These are phyloP conservation scores for Toxicodendron radicans DNA, from an alignment of 345 rosid species.

Conservation along the genomic window DNA sequence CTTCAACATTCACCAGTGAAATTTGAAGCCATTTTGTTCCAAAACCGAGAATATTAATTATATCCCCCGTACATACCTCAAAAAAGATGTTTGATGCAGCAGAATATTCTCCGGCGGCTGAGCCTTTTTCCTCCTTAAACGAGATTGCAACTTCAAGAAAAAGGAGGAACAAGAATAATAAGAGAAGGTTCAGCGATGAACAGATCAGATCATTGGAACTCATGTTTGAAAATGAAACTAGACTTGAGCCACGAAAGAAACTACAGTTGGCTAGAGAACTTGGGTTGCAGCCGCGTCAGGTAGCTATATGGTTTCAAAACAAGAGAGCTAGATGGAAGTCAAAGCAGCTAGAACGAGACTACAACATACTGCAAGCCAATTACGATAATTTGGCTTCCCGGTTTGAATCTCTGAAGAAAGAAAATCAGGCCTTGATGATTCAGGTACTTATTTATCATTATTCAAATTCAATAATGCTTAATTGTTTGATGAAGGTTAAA, in stretches of 20 bases:
- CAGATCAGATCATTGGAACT: conserved; percentile 73
- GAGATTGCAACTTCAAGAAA: conserved; percentile 27
- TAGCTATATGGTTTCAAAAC: conserved; percentile 91
- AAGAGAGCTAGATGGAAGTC: conserved; percentile 87
- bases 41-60: neutral
- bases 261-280: conserved; percentile 70
- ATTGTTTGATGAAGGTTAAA: neutral
- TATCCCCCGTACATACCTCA: neutral
- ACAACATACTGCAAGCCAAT: conserved; percentile 46
- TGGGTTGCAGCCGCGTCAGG: conserved; percentile 84
- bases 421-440: conserved; percentile 51
- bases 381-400: conserved; percentile 53
- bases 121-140: conserved; percentile 31
- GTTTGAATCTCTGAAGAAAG: conserved; percentile 63
- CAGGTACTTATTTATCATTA: conserved; percentile 43
- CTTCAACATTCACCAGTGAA: neutral
- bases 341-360: conserved; percentile 77
- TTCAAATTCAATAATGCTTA: neutral
- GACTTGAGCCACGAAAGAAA: conserved; percentile 76
- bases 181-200: conserved; percentile 78
- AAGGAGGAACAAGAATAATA: conserved; percentile 51
- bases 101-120: conserved; percentile 40
- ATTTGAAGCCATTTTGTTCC: neutral
- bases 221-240: conserved; percentile 69
- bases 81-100: conserved; percentile 39